Conservation (phyloP, 305 asterid species). For the Ilex paraguariensis region DNA sequence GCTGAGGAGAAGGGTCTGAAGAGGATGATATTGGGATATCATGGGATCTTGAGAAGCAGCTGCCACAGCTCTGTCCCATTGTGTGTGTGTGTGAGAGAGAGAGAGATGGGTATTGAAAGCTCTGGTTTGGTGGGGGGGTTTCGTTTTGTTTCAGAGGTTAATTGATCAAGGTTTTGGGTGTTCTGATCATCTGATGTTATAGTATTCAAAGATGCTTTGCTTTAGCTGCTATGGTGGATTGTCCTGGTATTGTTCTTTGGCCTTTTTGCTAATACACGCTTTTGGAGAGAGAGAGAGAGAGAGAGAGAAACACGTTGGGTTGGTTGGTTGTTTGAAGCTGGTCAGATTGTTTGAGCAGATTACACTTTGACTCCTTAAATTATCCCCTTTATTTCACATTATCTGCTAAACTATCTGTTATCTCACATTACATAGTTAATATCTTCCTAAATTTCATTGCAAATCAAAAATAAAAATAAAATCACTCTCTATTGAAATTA, state of each 20-base stretch:
- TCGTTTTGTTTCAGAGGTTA: neutral
- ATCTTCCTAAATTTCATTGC: too few relatives aligned
- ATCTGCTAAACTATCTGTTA: too few relatives aligned
- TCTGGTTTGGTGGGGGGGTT: neutral
- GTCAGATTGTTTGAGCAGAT: neutral
- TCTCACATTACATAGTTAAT: too few relatives aligned
- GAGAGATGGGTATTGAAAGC: neutral
- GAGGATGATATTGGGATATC: constrained; percentile 9
- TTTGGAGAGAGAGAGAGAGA: neutral
- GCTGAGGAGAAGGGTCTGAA: constrained; percentile 2
- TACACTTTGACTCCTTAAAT: too few relatives aligned
- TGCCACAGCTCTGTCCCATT: neutral
- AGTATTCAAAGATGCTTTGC: constrained; percentile 15
- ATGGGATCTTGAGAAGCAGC: constrained; percentile 9
- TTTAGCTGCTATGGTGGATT: constrained; percentile 1
- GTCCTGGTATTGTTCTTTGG: neutral
- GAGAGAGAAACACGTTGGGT: neutral
- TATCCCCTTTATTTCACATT: too few relatives aligned
- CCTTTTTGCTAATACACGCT: neutral
- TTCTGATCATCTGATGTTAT: too few relatives aligned
- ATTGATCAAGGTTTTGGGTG: too few relatives aligned
- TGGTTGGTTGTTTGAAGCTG: neutral
- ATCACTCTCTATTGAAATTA: too few relatives aligned
- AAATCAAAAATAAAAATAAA: too few relatives aligned
- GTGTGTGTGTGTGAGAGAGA: neutral